A percentile compares a stretch with the other conserved stretches of the same genome.
These are phyloP conservation scores for Anthracocystis panici-leucophaei DNA, from an alignment of 1,284 basidiomycete species.

Conservation along the genomic window DNA sequence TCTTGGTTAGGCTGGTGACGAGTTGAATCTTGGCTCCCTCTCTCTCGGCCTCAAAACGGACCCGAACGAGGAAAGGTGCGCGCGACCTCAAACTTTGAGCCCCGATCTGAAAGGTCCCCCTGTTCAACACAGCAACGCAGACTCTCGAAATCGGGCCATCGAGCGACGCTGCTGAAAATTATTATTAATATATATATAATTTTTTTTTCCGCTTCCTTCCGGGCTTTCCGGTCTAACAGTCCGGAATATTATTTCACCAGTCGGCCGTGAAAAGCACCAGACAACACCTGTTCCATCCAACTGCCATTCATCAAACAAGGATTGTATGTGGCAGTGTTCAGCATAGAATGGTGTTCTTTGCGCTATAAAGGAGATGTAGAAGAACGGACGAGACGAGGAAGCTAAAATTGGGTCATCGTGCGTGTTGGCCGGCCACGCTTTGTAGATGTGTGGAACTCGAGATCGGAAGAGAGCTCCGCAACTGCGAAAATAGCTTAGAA, in stretches of 20 bases:
- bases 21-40: conserved; percentile 7
- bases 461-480: conserved; percentile 9
- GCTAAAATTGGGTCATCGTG: conserved; percentile 13
- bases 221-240: neutral
- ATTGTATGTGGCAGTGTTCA: too few species aligned
- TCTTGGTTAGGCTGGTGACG: conserved; percentile 9
- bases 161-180: neutral
- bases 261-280: neutral
- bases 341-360: neutral
- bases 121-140: neutral
- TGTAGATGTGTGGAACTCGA: neutral
- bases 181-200: too few species aligned
- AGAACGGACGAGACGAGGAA: neutral
- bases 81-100: neutral
- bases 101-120: neutral
- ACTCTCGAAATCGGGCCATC: neutral
- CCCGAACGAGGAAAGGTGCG: conserved; percentile 9
- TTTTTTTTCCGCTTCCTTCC: conserved; percentile 5
- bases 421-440: conserved; percentile 3
- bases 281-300: neutral
- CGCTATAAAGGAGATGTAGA: neutral
- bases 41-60: conserved; percentile 18
- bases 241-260: too few species aligned
- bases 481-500: neutral
- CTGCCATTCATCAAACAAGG: too few species aligned